A percentile compares a stretch with the other conserved stretches of the same genome.
These are phyloP conservation scores for Glonium stellatum DNA, from an alignment of 495 filamentous ascomycete genomes.

Conservation along the genomic window DNA sequence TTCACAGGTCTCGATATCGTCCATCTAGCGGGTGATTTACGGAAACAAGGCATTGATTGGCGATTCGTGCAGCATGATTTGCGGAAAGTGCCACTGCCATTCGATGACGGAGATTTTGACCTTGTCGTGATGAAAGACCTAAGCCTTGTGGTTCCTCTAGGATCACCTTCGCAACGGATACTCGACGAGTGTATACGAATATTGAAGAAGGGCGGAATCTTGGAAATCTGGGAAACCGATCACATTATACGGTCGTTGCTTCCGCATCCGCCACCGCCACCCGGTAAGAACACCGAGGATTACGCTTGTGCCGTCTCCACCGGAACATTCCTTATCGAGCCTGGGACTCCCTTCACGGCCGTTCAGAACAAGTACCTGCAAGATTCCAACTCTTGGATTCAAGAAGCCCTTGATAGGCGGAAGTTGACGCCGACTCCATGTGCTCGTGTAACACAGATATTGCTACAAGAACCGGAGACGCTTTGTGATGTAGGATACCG, in stretches of 20 bases:
- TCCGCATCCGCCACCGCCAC: slow-evolving; percentile 61
- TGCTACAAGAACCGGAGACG: slow-evolving; percentile 71
- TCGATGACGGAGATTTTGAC: slow-evolving; percentile 78
- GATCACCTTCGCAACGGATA: slow-evolving; percentile 56
- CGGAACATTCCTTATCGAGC: slow-evolving; percentile 75
- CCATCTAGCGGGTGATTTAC: slow-evolving; percentile 63
- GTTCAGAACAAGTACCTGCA: slow-evolving; percentile 75
- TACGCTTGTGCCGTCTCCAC: slow-evolving; percentile 56
- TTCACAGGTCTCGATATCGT: slow-evolving; percentile 85
- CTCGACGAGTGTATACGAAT: slow-evolving; percentile 73
- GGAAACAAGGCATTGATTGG: slow-evolving; percentile 74
- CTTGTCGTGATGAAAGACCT: slow-evolving; percentile 87
- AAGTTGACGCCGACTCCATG: slow-evolving; percentile 71
- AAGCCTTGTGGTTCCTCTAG: slow-evolving; percentile 54
- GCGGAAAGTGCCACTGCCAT: slow-evolving; percentile 66
- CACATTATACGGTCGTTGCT: slow-evolving; percentile 68
- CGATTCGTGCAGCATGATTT: slow-evolving; percentile 82
- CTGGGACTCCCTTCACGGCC: slow-evolving; percentile 69
- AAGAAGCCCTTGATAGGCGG: slow-evolving; percentile 64
- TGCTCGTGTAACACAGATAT: slow-evolving; percentile 64
- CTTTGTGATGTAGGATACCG: slow-evolving; percentile 64
- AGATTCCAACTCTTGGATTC: slow-evolving; percentile 77
- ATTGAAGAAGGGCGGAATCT: slow-evolving; percentile 65
- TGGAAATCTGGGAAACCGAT: slow-evolving; percentile 86
- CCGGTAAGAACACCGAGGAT: slow-evolving; percentile 48